Evolutionary conservation across 768 basidiomycete species (phyloP).

Genomic region (Tylopilus plumbeoviolaceoides): DNA sequence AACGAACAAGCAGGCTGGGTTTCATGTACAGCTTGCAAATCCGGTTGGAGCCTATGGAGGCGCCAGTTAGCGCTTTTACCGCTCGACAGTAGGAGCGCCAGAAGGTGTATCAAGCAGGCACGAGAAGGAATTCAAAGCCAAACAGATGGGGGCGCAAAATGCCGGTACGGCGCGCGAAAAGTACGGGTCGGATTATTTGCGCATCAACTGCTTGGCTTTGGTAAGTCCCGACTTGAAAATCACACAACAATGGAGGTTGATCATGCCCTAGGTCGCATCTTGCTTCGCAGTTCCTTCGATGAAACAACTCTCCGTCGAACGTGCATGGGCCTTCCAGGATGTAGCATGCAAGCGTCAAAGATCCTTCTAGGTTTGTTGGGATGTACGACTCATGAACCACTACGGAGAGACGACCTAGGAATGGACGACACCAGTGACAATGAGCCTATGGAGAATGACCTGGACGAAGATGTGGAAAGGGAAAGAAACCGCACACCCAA

Average conservation of each 20-base stretch:
- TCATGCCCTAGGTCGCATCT: slow-evolving; percentile 31
- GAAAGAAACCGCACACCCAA: slow-evolving; percentile 7
- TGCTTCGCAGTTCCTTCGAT: slow-evolving; percentile 43
- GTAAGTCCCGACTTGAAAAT: slow-evolving; percentile 30
- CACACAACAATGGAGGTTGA: slow-evolving; percentile 3
- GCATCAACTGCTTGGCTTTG: slow-evolving; percentile 36
- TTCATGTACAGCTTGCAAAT: slow-evolving; percentile 76
- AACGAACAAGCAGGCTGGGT: slow-evolving; percentile 76
- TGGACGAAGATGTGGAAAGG: slow-evolving; percentile 24
- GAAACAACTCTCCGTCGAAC: slow-evolving; percentile 15
- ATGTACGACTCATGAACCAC: slow-evolving; percentile 29
- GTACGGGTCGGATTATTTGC: too few relatives aligned
- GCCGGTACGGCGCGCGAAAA: too few relatives aligned
- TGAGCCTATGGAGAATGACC: slow-evolving; percentile 21
- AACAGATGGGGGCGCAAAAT: too few relatives aligned
- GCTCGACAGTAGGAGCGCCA: slow-evolving; percentile 66
- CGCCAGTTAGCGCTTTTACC: slow-evolving; percentile 54
- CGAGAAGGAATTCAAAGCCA: slow-evolving; percentile 91
- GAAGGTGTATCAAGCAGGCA: slow-evolving; percentile 63
- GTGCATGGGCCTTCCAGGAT: slow-evolving; percentile 1
- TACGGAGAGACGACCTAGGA: slow-evolving; percentile 29
- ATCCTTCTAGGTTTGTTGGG: slow-evolving; percentile 31
- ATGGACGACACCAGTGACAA: slow-evolving; percentile 39
- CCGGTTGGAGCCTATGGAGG: slow-evolving; percentile 73
- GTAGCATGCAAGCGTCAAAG: slow-evolving; percentile 18